phyloP scores from a whole-genome alignment of 768 basidiomycete species.

The Harrya chromipes region DNA sequence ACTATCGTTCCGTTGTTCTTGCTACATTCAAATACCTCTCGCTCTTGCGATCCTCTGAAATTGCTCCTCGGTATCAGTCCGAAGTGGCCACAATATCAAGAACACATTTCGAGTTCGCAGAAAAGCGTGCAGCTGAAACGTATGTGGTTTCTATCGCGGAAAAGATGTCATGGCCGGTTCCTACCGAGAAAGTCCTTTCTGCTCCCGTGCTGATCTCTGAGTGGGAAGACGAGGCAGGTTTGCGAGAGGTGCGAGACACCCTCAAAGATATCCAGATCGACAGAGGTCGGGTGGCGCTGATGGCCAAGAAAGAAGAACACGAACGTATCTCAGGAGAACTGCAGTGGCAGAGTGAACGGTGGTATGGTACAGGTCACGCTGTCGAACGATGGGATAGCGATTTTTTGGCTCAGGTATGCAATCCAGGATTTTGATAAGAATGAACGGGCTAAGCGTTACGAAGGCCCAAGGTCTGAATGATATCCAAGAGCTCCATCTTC shows the following conservation, averaged over 20 bases:
- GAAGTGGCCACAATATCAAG: conserved; percentile 71
- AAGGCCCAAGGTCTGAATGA: conserved; percentile 66
- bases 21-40: conserved; percentile 77
- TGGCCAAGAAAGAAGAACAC: conserved; percentile 68
- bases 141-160: conserved; percentile 78
- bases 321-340: conserved; percentile 48
- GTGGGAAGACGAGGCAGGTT: conserved; percentile 56
- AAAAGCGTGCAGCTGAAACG: conserved; percentile 75
- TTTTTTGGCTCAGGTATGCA: conserved; percentile 53
- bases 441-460: neutral
- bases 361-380: conserved; percentile 88
- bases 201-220: conserved; percentile 70
- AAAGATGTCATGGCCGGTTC: conserved; percentile 76
- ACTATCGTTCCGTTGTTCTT: conserved; percentile 69
- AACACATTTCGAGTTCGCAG: conserved; percentile 82
- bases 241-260: conserved; percentile 56
- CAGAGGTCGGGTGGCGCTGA: conserved; percentile 68
- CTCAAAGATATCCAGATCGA: conserved; percentile 57
- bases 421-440: neutral
- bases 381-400: conserved; percentile 66
- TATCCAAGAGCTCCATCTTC: conserved; percentile 70
- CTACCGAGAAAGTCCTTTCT: conserved; percentile 70
- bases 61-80: conserved; percentile 66
- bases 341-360: conserved; percentile 76
- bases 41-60: conserved; percentile 57